Evolutionary conservation across 768 basidiomycete species (phyloP), one percentile per base, ranked within the genome.

Genomic region (Mycena albidolilacea): DNA sequence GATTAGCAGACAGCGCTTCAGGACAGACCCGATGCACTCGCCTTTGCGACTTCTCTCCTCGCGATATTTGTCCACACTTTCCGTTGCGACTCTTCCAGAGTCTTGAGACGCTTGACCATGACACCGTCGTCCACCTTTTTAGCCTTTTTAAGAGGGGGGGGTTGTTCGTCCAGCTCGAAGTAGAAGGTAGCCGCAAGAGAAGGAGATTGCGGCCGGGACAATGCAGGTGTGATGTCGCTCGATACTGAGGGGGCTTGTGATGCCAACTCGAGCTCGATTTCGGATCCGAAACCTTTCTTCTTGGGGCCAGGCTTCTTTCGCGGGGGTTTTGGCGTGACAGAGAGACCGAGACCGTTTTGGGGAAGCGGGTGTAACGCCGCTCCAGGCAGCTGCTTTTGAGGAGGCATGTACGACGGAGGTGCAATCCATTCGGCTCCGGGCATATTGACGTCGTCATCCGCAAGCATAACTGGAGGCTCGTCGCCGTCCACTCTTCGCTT

Each of bases 11-110:
- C 54, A 11, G 41, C 21, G 17, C 12, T 35, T 55, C 30, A 38
- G 30, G 30, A 17, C 12, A 17, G 10, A 44, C 15, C 15, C 17
- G 21, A 54, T 37, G 50, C 21, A 69, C 82, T 70, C 75, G 93
- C 96, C 87, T 95, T 97, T 38, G 92, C 91, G 59, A 97, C 90
- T 77, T 97, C 96, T 76, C 91, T 87, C 74, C 90, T 87, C 1
- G 95, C 96, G 61, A 97, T 96, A 77, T 92, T 95, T 23, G 91
- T 92, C 96, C 96, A 97, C 10, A 96, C 92, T 82, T 95, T 96
- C 70, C 90, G 88, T 83, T 97, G 96, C 0, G 93, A 86, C 76
- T 96, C 96, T 79, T 96, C 95, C 39, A 96, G 80, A 7, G 90
- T 86, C 80, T 91, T 92, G 70, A 95, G 85, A 50, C 95, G 90